These are phyloP conservation scores for Xylaria sp. DNA, from an alignment of 2,329 filamentous ascomycete species.

Conservation along the genomic window DNA sequence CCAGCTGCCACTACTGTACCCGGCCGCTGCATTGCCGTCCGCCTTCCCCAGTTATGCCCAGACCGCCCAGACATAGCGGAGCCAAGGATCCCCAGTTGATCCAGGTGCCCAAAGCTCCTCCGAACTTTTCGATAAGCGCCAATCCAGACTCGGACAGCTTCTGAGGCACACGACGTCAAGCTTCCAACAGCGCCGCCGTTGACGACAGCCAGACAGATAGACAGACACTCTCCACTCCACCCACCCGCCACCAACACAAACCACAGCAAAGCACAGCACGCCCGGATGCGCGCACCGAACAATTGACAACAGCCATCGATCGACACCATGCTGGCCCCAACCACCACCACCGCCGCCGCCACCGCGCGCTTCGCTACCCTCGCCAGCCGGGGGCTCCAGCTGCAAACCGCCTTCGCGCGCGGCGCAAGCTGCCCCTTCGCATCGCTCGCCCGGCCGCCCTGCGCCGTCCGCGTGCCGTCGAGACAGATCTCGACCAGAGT, in stretches of 20 bases:
- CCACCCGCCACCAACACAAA: neutral
- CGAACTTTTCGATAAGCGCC: slow-evolving; percentile 24
- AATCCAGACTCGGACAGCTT: slow-evolving; percentile 3
- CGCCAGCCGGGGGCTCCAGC: slow-evolving; percentile 38
- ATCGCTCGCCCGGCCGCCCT: slow-evolving; percentile 34
- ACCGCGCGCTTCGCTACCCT: slow-evolving; percentile 39
- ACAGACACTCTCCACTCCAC: slow-evolving; percentile 26
- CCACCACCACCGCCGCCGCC: slow-evolving; percentile 35
- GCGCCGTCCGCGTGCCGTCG: slow-evolving; percentile 27
- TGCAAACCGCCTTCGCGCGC: slow-evolving; percentile 36
- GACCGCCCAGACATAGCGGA: too few species aligned
- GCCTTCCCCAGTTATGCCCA: slow-evolving; percentile 7
- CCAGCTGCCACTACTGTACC: slow-evolving; percentile 18
- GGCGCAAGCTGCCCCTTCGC: slow-evolving; percentile 32
- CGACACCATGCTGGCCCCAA: slow-evolving; percentile 36
- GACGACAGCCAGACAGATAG: neutral
- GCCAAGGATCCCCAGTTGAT: slow-evolving; percentile 1
- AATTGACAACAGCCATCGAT: slow-evolving; percentile 10
- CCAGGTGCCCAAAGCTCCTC: slow-evolving; percentile 25
- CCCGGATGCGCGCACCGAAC: neutral
- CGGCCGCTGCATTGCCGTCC: neutral
- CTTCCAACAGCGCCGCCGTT: slow-evolving; percentile 19
- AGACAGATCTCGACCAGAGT: slow-evolving; percentile 29
- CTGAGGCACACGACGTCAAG: slow-evolving; percentile 27
- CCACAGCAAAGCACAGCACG: neutral